These are phyloP conservation scores for Astrothelium macrocarpum DNA, from an alignment of 495 filamentous ascomycete genomes.

Conservation along the genomic window DNA sequence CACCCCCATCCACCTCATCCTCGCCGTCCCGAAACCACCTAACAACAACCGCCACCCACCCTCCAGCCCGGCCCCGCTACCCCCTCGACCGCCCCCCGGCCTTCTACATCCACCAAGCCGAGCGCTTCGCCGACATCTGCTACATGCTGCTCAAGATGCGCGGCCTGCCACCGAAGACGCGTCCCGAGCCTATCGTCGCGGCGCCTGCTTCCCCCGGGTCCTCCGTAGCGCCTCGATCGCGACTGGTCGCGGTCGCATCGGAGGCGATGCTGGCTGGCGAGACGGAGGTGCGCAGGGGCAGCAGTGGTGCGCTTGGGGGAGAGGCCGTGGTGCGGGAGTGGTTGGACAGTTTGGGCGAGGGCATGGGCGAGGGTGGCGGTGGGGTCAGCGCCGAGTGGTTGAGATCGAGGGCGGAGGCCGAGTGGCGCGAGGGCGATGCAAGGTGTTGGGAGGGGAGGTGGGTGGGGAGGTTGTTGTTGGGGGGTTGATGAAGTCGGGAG, in stretches of 20 bases:
- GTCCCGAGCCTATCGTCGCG: conserved; percentile 1
- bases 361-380: not conserved
- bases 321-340: conserved; percentile 9
- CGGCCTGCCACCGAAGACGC: conserved; percentile 54
- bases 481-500: too few species aligned
- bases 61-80: conserved; percentile 37
- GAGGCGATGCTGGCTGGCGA: conserved; percentile 5
- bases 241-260: not conserved
- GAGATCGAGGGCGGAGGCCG: not conserved
- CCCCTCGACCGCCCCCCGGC: conserved; percentile 60
- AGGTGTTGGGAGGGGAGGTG: conserved; percentile 5
- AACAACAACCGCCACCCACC: not conserved
- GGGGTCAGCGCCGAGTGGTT: conserved; percentile 1
- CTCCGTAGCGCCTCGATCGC: not conserved
- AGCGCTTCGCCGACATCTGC: conserved; percentile 60
- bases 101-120: conserved; percentile 59
- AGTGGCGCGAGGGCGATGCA: not conserved
- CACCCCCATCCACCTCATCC: not conserved
- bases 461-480: conserved; percentile 1
- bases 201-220: conserved; percentile 1
- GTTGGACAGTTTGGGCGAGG: conserved; percentile 4
- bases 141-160: conserved; percentile 68
- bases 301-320: conserved; percentile 8
- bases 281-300: conserved; percentile 2
- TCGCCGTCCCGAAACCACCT: not conserved